Evolutionary conservation across 225 moss, liverwort and hornwort genomes (phyloP).

Genomic region (Bryoerythrophyllum caledonicum): DNA sequence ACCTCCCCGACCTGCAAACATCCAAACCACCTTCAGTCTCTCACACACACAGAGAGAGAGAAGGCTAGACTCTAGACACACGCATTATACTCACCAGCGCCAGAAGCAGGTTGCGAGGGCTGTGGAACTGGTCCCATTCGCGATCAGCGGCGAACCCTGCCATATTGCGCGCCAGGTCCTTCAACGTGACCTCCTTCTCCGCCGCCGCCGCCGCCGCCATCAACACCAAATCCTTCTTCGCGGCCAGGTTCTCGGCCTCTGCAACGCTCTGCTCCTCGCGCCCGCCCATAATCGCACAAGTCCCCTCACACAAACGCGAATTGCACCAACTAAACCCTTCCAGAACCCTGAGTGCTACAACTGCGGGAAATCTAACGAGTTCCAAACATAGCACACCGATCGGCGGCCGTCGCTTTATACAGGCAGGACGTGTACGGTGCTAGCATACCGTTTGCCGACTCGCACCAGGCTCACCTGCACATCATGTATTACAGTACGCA

Average conservation of each 20-base stretch:
- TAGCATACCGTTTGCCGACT: conserved; percentile 24
- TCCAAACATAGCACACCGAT: conserved; percentile 1
- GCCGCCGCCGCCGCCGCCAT: neutral
- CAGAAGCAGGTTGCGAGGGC: conserved; percentile 93
- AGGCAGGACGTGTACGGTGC: neutral
- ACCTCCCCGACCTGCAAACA: conserved; percentile 83
- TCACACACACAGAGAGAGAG: too few relatives aligned
- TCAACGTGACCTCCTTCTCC: conserved; percentile 52
- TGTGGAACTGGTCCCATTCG: conserved; percentile 98
- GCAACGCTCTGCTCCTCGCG: conserved; percentile 15
- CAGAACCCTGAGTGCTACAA: neutral
- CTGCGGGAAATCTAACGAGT: neutral
- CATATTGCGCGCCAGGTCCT: conserved; percentile 85
- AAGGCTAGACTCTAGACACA: neutral
- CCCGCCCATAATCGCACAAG: conserved; percentile 23
- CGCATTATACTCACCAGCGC: conserved; percentile 55
- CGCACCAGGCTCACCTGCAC: conserved; percentile 5
- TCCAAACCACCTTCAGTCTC: too few relatives aligned
- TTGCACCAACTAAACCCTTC: neutral
- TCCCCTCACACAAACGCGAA: neutral
- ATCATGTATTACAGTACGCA: too few relatives aligned
- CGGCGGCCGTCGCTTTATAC: neutral
- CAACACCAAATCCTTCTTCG: conserved; percentile 1
- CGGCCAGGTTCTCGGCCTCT: conserved; percentile 12
- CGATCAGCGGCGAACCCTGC: conserved; percentile 87